phyloP scores from a whole-genome alignment of 202 grass and related monocot species.

The Carex arenaria region DNA sequence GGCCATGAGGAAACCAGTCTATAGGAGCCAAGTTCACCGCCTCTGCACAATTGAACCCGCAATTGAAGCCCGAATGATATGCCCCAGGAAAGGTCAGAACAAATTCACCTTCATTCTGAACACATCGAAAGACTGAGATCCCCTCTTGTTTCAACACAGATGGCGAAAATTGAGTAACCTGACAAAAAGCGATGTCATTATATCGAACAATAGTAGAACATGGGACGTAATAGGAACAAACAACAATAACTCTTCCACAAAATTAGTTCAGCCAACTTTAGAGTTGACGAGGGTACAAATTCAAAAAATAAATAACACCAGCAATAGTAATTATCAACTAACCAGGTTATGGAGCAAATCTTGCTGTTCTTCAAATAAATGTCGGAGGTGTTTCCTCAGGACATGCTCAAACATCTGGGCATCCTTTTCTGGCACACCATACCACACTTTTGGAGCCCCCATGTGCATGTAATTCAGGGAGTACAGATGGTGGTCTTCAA shows the following conservation, averaged over 20 bases:
- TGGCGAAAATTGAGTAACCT: slow-evolving; percentile 44
- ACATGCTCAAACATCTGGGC: slow-evolving; percentile 23
- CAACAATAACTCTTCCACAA: background rate
- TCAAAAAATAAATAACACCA: background rate
- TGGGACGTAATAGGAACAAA: background rate
- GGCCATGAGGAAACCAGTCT: slow-evolving; percentile 45
- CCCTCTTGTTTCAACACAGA: slow-evolving; percentile 37
- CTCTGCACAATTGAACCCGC: slow-evolving; percentile 49
- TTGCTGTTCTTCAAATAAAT: slow-evolving; percentile 39
- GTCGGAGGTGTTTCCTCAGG: slow-evolving; percentile 34
- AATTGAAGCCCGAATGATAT: slow-evolving; percentile 47
- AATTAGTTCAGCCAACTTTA: background rate
- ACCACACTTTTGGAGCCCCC: slow-evolving; percentile 44
- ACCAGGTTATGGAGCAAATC: slow-evolving; percentile 46
- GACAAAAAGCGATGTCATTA: slow-evolving; percentile 1
- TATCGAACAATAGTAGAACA: background rate
- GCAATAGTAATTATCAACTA: background rate
- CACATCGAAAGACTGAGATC: slow-evolving; percentile 31
- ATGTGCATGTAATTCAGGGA: slow-evolving; percentile 43
- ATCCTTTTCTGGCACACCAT: slow-evolving; percentile 40
- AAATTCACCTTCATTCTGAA: slow-evolving; percentile 41
- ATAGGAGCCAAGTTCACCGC: slow-evolving; percentile 42
- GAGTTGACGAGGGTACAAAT: background rate
- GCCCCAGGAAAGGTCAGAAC: slow-evolving; percentile 44
- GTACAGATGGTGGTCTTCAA: slow-evolving; percentile 47